Evolutionary conservation across 139 green algal genomes (phyloP), one percentile per base, ranked within the genome.

Genomic region (Nannochloris sp.): DNA sequence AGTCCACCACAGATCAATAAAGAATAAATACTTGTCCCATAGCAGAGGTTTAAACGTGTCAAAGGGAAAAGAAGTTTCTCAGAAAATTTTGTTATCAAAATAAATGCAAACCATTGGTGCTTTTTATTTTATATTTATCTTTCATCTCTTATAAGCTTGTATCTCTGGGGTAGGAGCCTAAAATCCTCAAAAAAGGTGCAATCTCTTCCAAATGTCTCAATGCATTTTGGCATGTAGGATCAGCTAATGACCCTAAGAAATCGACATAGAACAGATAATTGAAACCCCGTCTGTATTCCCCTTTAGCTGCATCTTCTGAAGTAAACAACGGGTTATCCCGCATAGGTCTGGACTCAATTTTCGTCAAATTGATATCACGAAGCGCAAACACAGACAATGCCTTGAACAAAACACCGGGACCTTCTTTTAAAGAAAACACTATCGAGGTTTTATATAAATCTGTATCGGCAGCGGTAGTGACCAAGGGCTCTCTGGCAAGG

Each of bases 181-280:
- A 84, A 39, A 98, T 91, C 12, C 91, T 80, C 68, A 98, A 61
- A 76, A 95, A 98, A 8, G 88, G 83, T 0, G 89, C 78, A 58
- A 89, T 85, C 72, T 97, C 92, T 76, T 96, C 73, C 51, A 98
- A 72, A 75, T 98, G 89, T 8, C 91, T 64, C 65, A 99, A 72
- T 29, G 93, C 93, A 57, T 97, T 97, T 70, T 98, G 90, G 34
- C 64, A 78, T 19, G 68, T 64, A 9, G 80, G 78, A 25, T 97
- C 87, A 0, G 81, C 73, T 30, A 97, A 74, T 19, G 60, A 82
- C n/a, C 86, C 94, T 2, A 91, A 37, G 42, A 98, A 95, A 74
- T 99, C 94, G 2, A 97, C 78, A 68, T 97, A 97, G 81, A 99
- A 98, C 0, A 99, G 78, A 83, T 97, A 98, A 64, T 96, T 91